These are phyloP conservation scores for Asterochloris sp. DNA, from an alignment of 139 green algal species.

Conservation along the genomic window DNA sequence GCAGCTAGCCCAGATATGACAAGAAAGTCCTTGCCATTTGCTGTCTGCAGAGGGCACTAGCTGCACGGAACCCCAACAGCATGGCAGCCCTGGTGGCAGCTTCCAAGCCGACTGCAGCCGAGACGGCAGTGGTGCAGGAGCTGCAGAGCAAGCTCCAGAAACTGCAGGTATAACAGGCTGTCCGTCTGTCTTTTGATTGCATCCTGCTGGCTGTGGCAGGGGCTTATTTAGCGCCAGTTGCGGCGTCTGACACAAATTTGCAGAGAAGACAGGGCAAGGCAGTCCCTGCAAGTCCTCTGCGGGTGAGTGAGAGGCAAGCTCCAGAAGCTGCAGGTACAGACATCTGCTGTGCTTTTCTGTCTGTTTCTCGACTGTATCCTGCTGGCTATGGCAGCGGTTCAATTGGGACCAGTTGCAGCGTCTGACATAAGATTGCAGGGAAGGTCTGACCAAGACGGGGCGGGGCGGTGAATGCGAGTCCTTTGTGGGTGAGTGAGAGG, in stretches of 20 bases:
- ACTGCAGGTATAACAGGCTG: not conserved
- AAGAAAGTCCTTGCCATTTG: not conserved
- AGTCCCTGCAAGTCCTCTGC: not conserved
- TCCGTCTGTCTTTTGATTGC: not conserved
- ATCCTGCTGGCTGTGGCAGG: not conserved
- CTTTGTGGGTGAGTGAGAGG: not conserved
- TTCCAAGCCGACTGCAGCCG: conserved; percentile 31
- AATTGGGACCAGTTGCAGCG: not conserved
- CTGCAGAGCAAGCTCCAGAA: conserved; percentile 30
- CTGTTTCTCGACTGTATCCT: not conserved
- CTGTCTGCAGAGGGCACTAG: conserved; percentile 27
- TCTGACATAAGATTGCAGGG: not conserved
- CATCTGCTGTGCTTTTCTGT: not conserved
- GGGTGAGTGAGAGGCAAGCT: conserved; percentile 1
- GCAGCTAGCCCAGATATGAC: not conserved
- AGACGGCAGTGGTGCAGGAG: conserved; percentile 32
- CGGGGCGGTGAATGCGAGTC: not conserved
- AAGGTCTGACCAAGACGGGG: not conserved
- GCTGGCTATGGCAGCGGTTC: not conserved
- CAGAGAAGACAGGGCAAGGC: not conserved
- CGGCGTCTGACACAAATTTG: not conserved
- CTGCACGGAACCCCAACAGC: conserved; percentile 34
- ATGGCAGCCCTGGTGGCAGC: conserved; percentile 45
- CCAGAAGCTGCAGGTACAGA: conserved; percentile 13
- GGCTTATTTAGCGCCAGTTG: not conserved